Evolutionary conservation across 371 early-diverging fungal genomes (phyloP), one percentile per base, ranked within the genome.

Genomic region (Mycotypha africana): DNA sequence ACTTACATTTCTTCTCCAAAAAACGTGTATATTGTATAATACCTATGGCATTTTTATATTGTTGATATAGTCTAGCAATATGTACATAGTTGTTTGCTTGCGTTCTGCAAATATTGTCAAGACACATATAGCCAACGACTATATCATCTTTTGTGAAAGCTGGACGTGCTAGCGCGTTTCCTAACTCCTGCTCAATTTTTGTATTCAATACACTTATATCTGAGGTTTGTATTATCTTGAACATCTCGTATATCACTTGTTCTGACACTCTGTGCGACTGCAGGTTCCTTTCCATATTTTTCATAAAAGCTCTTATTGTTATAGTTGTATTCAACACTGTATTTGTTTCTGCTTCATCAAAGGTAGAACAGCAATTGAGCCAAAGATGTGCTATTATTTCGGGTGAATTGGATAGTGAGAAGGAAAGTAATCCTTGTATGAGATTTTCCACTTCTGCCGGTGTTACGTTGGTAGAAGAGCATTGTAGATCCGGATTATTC

Each of bases 121-220:
- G 22, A 15, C 36, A 31, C 24, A 62, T 35, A 14, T 48, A 52
- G 2, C 58, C 65, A 11, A 70, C 38, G 6, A 38, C 48, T 12
- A 66, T 34, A 34, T 66, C 64, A 38, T 66, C 58, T 16, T 38
- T 41, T 12, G 49, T 56, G 36, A 66, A 70, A 2, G 53, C 45
- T 1, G 61, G 43, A 11, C 62, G 56, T 26, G 42, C 32, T 14
- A 70, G 17, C 2, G 56, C 58, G 8, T 40, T 48, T 10, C 53
- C 59, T 19, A 66, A 26, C n/a, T 56, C 53, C 12, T 61, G 44
- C 45, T 70, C 64, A 7, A 70, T 42, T 5, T 38, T 28, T 0
- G 38, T 19, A 12, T 56, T 49, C 38, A 68, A 46, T 9, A 56
- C 31, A 0, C 3, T 17, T n/a, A n/a, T n/a, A n/a, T n/a, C n/a